Conservation (phyloP, 371 early-diverging fungal genomes). For the Catenaria anguillulae region DNA sequence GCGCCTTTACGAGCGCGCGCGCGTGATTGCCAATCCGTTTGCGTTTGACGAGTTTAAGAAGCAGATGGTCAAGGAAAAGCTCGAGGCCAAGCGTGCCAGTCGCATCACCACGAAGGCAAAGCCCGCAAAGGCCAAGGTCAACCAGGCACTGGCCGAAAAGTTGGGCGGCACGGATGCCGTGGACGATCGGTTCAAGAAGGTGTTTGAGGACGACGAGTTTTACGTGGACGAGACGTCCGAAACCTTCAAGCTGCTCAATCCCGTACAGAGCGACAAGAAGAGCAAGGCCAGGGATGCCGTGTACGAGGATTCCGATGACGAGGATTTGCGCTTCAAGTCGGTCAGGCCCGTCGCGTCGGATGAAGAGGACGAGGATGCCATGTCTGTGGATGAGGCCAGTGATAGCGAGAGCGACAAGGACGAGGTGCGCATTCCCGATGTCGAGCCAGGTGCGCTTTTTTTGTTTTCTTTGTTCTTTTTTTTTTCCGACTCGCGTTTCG, state of each 20-base stretch:
- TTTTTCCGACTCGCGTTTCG: no score
- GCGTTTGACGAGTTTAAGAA: constrained; percentile 83
- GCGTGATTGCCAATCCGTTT: constrained; percentile 89
- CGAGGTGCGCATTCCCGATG: not conserved
- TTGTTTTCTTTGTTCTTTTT: no score
- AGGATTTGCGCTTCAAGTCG: not conserved
- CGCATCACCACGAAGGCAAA: constrained; percentile 51
- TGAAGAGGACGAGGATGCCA: not conserved
- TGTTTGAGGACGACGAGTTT: constrained; percentile 87
- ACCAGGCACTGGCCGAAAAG: constrained; percentile 53
- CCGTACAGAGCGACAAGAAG: not conserved
- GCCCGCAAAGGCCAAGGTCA: constrained; percentile 78
- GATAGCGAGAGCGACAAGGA: not conserved
- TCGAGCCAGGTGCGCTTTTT: not conserved
- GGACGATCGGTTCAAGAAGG: constrained; percentile 40
- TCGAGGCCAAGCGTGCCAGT: constrained; percentile 72
- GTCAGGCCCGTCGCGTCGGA: not conserved
- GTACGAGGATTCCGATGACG: not conserved
- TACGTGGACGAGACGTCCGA: constrained; percentile 72
- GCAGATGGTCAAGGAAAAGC: constrained; percentile 54
- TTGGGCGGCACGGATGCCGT: constrained; percentile 12
- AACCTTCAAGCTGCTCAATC: constrained; percentile 45
- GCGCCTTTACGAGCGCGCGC: constrained; percentile 87
- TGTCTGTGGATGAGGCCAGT: not conserved
- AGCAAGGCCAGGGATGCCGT: not conserved